Conservation (phyloP, 208 protist genomes). For the Trypanosoma melophagium region DNA sequence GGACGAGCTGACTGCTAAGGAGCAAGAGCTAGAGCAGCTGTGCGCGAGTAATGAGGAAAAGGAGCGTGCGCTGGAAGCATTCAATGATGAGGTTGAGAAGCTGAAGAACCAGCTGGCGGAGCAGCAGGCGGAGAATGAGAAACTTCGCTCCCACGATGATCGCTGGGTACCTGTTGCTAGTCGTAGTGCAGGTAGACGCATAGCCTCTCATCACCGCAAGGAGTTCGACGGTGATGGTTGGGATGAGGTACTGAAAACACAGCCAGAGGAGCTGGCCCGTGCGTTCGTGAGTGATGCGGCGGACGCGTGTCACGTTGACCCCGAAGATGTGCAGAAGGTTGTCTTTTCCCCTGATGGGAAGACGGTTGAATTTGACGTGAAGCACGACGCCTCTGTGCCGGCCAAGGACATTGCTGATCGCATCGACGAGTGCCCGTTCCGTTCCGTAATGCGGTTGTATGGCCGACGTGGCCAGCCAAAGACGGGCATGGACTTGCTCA, state of each 20-base stretch:
- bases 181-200: background rate
- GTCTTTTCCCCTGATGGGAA: background rate
- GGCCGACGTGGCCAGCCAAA: slow-evolving; percentile 1
- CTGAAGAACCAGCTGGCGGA: background rate
- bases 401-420: background rate
- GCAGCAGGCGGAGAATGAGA: slow-evolving; percentile 11
- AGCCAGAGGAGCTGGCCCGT: background rate
- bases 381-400: background rate
- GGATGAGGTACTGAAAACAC: background rate
- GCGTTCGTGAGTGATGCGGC: slow-evolving; percentile 1
- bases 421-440: background rate
- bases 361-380: background rate
- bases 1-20: slow-evolving; percentile 3
- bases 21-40: slow-evolving; percentile 17
- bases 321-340: background rate
- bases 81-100: background rate
- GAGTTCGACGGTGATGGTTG: background rate
- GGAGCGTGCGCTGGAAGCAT: background rate
- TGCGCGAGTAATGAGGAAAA: background rate
- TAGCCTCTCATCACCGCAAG: background rate
- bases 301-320: background rate
- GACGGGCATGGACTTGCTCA: slow-evolving; percentile 2
- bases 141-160: background rate
- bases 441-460: slow-evolving; percentile 10
- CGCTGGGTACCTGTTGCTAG: background rate